phyloP scores from a whole-genome alignment of 768 basidiomycete genomes.

The Cantharellus anzutake region DNA sequence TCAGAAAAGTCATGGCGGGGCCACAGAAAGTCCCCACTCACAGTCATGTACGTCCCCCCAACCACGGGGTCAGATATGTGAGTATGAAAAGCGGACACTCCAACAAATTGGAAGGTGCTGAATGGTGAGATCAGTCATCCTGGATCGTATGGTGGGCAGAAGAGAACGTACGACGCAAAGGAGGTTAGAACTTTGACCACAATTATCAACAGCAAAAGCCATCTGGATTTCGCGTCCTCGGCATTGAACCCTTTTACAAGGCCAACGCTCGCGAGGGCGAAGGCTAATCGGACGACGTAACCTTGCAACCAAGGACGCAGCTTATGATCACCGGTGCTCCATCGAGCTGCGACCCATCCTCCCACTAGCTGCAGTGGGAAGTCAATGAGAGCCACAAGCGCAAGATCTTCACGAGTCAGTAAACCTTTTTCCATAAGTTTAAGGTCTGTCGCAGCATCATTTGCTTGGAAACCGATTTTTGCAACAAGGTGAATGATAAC shows the following conservation, averaged over 20 bases:
- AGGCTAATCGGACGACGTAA: conserved; percentile 70
- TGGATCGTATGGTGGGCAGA: neutral
- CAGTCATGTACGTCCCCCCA: conserved; percentile 99
- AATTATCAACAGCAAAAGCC: conserved; percentile 68
- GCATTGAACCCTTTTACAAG: conserved; percentile 75
- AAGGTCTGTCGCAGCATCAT: conserved; percentile 75
- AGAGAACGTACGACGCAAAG: conserved; percentile 53
- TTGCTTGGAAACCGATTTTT: conserved; percentile 88
- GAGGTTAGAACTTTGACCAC: conserved; percentile 65
- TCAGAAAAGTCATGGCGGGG: neutral
- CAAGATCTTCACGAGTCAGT: conserved; percentile 83
- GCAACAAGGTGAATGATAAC: conserved; percentile 74
- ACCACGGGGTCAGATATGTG: conserved; percentile 90
- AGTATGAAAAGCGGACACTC: conserved; percentile 98
- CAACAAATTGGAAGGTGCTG: conserved; percentile 97
- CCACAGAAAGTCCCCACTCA: conserved; percentile 21
- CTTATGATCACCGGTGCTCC: conserved; percentile 65
- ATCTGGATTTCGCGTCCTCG: conserved; percentile 33
- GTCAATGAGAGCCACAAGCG: conserved; percentile 88
- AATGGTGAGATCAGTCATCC: neutral
- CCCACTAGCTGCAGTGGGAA: conserved; percentile 95
- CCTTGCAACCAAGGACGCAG: conserved; percentile 79
- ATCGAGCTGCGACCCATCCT: conserved; percentile 85
- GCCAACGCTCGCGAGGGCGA: conserved; percentile 51
- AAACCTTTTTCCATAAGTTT: conserved; percentile 91